These are phyloP conservation scores for Zalerion maritima DNA, from an alignment of 495 filamentous ascomycete genomes.

Conservation along the genomic window DNA sequence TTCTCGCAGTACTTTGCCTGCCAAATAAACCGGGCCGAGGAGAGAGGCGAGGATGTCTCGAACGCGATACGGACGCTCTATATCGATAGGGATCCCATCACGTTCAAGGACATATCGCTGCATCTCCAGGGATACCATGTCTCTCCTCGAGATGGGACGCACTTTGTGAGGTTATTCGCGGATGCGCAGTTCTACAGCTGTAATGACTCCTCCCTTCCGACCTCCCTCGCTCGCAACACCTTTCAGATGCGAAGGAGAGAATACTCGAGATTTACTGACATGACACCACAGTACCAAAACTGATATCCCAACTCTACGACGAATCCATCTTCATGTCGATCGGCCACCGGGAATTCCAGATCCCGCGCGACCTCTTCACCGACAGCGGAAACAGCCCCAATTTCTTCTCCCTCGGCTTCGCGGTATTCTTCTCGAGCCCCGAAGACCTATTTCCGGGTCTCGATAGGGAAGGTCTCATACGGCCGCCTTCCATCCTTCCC, in stretches of 20 bases:
- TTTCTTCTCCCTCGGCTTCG: conserved; percentile 90
- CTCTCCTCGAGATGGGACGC: conserved; percentile 60
- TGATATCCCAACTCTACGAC: conserved; percentile 89
- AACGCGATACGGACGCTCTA: conserved; percentile 55
- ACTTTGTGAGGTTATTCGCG: conserved; percentile 85
- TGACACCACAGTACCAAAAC: conserved; percentile 51
- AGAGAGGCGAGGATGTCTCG: conserved; percentile 36
- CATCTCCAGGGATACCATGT: conserved; percentile 94
- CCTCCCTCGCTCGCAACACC: conserved; percentile 1
- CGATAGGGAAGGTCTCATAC: conserved; percentile 62
- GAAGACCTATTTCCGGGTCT: conserved; percentile 78
- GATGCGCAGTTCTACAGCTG: conserved; percentile 92
- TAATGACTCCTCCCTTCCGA: conserved; percentile 20
- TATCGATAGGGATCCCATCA: conserved; percentile 86
- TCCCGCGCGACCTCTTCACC: conserved; percentile 78
- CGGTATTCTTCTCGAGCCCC: conserved; percentile 71
- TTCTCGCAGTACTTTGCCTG: conserved; percentile 90
- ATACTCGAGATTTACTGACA: no score
- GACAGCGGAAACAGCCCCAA: conserved; percentile 79
- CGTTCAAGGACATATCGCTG: conserved; percentile 76
- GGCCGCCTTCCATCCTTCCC: conserved; percentile 74
- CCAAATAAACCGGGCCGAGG: conserved; percentile 51
- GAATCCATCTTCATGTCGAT: conserved; percentile 85
- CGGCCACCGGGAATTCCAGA: conserved; percentile 71
- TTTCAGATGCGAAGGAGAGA: no score